Evolutionary conservation across 2,329 filamentous ascomycete species (phyloP), one percentile per base, ranked within the genome.

Genomic region (Aspergillus candidus): DNA sequence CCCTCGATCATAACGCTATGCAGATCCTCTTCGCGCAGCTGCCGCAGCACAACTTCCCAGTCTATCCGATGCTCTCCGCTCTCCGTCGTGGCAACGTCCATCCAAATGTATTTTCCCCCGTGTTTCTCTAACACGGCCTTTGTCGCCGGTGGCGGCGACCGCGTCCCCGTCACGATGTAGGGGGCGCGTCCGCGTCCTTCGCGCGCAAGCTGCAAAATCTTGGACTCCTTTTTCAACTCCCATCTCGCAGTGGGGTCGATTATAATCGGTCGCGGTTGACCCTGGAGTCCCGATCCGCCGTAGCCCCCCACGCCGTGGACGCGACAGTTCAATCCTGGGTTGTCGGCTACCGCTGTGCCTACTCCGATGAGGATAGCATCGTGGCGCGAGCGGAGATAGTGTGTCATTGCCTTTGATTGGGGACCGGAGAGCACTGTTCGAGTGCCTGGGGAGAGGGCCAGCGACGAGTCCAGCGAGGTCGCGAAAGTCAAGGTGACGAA

Each of bases 1-100:
- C 91, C 90, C 61, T 96, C 91, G 33, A 96, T 75, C 91, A 96
- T 96, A 41, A 96, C 73, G 60, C 88, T 94, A 33, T 62, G 59
- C 13, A 94, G 65, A 2, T 80, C 80, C 52, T 84, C 72, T 1
- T 54, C 57, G 14, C 58, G 64, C 22, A 94, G 62, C 3, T 68
- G 66, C 11, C 61, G 60, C 12, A 93, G 66, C 4, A 93, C 72
- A 27, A 72, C 70, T 1, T 56, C 60, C 88, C 87, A 94, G 27
- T 73, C 64, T 47, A 67, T 55, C 4, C 43, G 43, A 31, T 55
- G 50, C 6, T 47, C 47, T 3, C 53, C 49, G 11, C 40, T 40
- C 4, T 49, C 49, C 1, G 41, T 27, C 6, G 33, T 49, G 4
- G 33, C 11, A 30, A 56, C 52, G 3, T 58, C 49, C 4, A 65